phyloP scores from a whole-genome alignment of 1,284 basidiomycete genomes.

The Ceratobasidium sp. region DNA sequence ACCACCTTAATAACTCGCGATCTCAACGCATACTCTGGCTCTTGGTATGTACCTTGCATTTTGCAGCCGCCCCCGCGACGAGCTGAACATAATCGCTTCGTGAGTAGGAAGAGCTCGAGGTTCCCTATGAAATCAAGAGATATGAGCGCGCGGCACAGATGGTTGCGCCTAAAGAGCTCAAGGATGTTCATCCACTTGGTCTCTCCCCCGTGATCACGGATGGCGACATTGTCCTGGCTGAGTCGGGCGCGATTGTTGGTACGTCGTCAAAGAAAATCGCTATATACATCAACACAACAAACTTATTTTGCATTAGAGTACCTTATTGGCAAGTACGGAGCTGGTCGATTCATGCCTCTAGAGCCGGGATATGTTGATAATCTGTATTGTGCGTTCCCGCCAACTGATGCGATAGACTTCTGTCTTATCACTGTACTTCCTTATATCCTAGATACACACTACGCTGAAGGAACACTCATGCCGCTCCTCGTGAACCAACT shows the following conservation, averaged over 20 bases:
- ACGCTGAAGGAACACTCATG: slow-evolving; percentile 48
- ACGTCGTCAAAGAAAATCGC: slow-evolving; percentile 38
- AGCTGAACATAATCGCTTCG: not conserved
- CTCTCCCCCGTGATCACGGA: slow-evolving; percentile 64
- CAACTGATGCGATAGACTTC: not conserved
- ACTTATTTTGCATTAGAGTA: slow-evolving; percentile 43
- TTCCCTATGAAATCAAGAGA: slow-evolving; percentile 47
- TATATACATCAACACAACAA: no score
- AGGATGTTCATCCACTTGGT: slow-evolving; percentile 57
- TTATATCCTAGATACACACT: slow-evolving; percentile 45
- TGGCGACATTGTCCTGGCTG: slow-evolving; percentile 59
- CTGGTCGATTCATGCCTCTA: slow-evolving; percentile 40
- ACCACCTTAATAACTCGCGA: slow-evolving; percentile 46
- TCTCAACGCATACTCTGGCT: slow-evolving; percentile 53
- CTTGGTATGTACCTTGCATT: slow-evolving; percentile 55
- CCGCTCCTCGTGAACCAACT: slow-evolving; percentile 43
- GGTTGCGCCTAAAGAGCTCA: slow-evolving; percentile 46
- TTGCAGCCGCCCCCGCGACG: not conserved
- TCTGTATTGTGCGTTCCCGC: slow-evolving; percentile 46
- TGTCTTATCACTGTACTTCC: not conserved
- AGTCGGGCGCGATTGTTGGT: slow-evolving; percentile 65
- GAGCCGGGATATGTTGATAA: slow-evolving; percentile 46
- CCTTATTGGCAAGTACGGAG: slow-evolving; percentile 47
- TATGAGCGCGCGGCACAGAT: slow-evolving; percentile 41
- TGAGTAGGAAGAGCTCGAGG: slow-evolving; percentile 45